These are phyloP conservation scores for Pyricularia pennisetigena DNA, from an alignment of 2,329 filamentous ascomycete species.

Conservation along the genomic window DNA sequence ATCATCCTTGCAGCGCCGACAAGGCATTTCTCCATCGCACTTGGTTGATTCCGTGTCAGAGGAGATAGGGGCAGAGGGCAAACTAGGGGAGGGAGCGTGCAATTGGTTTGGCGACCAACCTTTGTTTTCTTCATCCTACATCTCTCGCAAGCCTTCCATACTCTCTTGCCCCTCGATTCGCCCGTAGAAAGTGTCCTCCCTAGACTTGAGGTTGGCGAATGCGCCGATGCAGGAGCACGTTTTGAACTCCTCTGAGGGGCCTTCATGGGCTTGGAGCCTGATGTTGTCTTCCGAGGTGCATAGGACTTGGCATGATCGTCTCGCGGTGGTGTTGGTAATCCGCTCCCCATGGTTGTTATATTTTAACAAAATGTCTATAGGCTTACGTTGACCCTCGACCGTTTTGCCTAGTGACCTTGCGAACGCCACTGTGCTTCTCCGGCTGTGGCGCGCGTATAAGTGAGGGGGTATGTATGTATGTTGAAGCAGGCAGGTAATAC, in stretches of 20 bases:
- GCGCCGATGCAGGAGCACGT: neutral
- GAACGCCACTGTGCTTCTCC: neutral
- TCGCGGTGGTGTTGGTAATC: neutral
- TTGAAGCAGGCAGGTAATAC: no score
- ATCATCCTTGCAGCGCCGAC: slow-evolving; percentile 57
- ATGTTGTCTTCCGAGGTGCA: neutral
- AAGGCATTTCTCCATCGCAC: slow-evolving; percentile 58
- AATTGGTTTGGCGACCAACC: slow-evolving; percentile 24
- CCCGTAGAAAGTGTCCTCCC: slow-evolving; percentile 22
- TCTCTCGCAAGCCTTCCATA: slow-evolving; percentile 58
- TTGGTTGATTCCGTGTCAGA: slow-evolving; percentile 17
- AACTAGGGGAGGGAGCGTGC: neutral
- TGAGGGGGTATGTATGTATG: neutral
- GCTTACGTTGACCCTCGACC: neutral
- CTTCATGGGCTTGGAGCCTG: neutral
- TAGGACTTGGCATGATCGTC: neutral
- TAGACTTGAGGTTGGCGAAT: neutral
- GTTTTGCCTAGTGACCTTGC: neutral
- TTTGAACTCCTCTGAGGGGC: neutral
- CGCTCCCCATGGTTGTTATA: neutral
- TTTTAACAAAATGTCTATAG: neutral
- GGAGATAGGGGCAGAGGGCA: slow-evolving; percentile 3
- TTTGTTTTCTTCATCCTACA: slow-evolving; percentile 64
- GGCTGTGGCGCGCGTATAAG: no score
- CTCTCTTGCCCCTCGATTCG: slow-evolving; percentile 51